Evolutionary conservation across 1,139 yeast species (phyloP).

Genomic region (Nakaseomyces nivariensis): DNA sequence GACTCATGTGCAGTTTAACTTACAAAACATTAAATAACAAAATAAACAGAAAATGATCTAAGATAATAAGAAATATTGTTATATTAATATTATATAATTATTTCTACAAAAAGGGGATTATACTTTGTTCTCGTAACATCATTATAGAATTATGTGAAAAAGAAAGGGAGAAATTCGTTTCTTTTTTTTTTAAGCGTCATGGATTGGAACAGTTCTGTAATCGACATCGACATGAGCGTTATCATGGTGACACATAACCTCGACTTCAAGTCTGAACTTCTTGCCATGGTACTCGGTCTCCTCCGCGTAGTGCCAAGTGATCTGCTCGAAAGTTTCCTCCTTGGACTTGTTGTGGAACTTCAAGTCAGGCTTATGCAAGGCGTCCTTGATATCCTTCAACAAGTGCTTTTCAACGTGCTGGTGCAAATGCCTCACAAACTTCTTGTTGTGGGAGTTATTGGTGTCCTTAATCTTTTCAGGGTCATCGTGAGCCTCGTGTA

Average conservation of each 20-base stretch:
- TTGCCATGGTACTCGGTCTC: constrained; percentile 36
- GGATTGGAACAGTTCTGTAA: constrained; percentile 36
- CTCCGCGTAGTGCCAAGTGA: constrained; percentile 49
- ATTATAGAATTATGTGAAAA: not conserved
- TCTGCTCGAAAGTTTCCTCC: constrained; percentile 37
- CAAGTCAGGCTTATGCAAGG: constrained; percentile 46
- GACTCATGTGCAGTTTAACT: no score
- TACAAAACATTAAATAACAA: no score
- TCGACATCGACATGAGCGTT: constrained; percentile 53
- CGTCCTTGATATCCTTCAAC: constrained; percentile 52
- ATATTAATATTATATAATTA: no score
- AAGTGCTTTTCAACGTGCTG: constrained; percentile 68
- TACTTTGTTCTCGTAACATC: not conserved
- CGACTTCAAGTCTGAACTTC: constrained; percentile 47
- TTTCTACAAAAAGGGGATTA: no score
- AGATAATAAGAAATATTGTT: no score
- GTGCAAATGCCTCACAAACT: constrained; percentile 63
- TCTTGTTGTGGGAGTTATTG: constrained; percentile 59
- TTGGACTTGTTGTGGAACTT: constrained; percentile 43
- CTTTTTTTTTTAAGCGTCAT: not conserved
- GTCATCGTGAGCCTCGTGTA: constrained; percentile 58
- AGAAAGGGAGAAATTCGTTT: no score
- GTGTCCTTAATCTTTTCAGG: constrained; percentile 67
- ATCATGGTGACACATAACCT: constrained; percentile 49
- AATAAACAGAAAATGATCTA: no score